These are phyloP conservation scores for Pseudocercospora fuligena DNA, from an alignment of 2,329 filamentous ascomycete species.

Conservation along the genomic window DNA sequence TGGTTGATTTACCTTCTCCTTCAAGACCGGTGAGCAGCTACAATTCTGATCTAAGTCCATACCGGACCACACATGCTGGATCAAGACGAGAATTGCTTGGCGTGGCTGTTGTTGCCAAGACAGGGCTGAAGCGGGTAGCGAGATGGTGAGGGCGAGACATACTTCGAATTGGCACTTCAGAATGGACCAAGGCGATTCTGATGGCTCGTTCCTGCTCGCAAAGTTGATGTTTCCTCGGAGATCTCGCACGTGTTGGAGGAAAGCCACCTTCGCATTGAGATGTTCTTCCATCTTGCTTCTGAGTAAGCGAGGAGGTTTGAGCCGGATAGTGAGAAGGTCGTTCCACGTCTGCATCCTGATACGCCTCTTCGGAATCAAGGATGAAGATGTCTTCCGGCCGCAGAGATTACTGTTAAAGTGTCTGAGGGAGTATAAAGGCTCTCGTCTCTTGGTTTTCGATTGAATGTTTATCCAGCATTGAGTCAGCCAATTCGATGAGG, in stretches of 20 bases:
- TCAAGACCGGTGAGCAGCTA: not conserved
- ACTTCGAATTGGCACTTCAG: not conserved
- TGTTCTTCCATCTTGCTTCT: not conserved
- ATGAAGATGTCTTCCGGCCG: not conserved
- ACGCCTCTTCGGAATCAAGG: not conserved
- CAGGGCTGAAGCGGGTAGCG: not conserved
- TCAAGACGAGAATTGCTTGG: not conserved
- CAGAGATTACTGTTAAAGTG: no score
- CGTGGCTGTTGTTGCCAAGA: not conserved
- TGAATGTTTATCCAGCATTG: no score
- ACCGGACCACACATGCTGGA: not conserved
- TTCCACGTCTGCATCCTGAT: not conserved
- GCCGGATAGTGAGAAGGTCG: not conserved
- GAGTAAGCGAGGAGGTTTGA: not conserved
- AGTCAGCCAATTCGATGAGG: no score
- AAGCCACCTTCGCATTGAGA: not conserved
- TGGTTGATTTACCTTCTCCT: no score
- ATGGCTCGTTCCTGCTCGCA: no score
- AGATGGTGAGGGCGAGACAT: not conserved
- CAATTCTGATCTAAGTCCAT: not conserved
- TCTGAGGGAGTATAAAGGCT: no score
- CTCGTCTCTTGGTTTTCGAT: no score
- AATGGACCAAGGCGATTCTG: not conserved
- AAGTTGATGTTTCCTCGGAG: no score
- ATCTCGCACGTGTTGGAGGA: no score